A percentile compares a stretch with the other conserved stretches of the same genome.
phyloP scores from a whole-genome alignment of 2,329 filamentous ascomycete species.

The Diatrype stigma region DNA sequence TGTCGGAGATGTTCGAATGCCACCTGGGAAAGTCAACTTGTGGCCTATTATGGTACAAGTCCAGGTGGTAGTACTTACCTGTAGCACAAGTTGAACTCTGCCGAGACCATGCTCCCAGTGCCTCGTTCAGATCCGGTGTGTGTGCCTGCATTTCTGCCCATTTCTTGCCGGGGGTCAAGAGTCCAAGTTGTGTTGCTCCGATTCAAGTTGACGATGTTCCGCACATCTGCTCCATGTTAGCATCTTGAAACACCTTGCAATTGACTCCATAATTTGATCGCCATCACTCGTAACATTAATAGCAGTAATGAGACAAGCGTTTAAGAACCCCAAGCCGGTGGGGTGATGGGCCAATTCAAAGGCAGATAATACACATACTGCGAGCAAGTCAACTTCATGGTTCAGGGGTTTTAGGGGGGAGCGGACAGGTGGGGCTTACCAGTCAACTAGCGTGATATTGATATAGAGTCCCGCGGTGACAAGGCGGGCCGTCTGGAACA shows the following conservation, averaged over 20 bases:
- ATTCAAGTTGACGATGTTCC: constrained; percentile 72
- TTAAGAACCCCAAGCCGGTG: too few relatives aligned
- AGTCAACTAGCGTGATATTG: constrained; percentile 74
- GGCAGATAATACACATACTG: too few relatives aligned
- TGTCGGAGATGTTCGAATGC: constrained; percentile 73
- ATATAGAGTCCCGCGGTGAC: constrained; percentile 72
- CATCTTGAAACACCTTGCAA: not conserved
- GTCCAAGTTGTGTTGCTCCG: constrained; percentile 74
- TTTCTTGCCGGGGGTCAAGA: constrained; percentile 70
- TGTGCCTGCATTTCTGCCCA: constrained; percentile 51
- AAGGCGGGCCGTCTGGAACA: constrained; percentile 76
- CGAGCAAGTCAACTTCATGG: not conserved
- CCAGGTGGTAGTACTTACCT: constrained; percentile 40
- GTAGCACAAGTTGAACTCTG: constrained; percentile 86
- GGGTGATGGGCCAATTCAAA: too few relatives aligned
- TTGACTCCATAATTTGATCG: not conserved
- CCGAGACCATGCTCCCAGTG: constrained; percentile 77
- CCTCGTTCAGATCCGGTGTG: constrained; percentile 61
- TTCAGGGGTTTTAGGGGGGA: not conserved
- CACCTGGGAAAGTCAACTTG: constrained; percentile 29
- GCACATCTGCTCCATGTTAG: constrained; percentile 44
- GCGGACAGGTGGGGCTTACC: not conserved
- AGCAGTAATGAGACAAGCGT: not conserved
- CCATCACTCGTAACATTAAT: not conserved
- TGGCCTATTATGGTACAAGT: not conserved